Base-by-base conservation (phyloP, 2,329 filamentous ascomycete species). In the Myriosclerotinia curreyana region DNA sequence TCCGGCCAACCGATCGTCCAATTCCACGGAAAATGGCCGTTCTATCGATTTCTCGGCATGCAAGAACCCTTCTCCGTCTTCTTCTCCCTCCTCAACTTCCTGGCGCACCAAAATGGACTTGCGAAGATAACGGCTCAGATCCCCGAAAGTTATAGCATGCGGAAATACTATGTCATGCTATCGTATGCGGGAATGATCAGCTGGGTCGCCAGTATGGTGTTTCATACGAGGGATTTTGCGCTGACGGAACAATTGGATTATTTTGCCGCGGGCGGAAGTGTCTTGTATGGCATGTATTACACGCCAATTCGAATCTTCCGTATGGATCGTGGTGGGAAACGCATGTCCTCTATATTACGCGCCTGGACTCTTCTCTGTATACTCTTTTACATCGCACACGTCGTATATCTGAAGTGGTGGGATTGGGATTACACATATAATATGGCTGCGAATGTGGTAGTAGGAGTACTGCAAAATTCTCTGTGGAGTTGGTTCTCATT, bases 21-120 rank as follows among this genome's bases (percentile, higher is more conserved):
- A 79, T 99, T 93, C 81, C 92, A 99, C 79, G 95, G 95, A 40
- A 99, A 99, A 83, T 99, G 95, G 95, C 95, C 95, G 48, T 99
- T 99, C 79, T 82, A 88, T 76, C 90, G 95, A 69, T 83, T 97
- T 73, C 78, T 96, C 62, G 95, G 95, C 76, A 89, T 96, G 80
- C 95, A 99, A 79, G 95, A 99, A 79, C 92, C 94, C 65, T 92
- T 93, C 76, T 92, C 88, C 59, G 94, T 98, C 70, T 81, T 97
- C 74, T 99, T 97, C 82, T 96, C 91, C 69, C 82, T 96, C 60
- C 85, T 96, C 74, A 99, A 99, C 81, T 88, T 95, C 73, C 83
- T 88, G 70, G 94, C 93, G 17, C 95, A 99, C 79, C 84, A 86
- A 74, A 78, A 86, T 70, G 95, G 95, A 66, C 85, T 96, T 69